Conservation (phyloP, 2,329 filamentous ascomycete genomes). For the Hypoxylon sp. region DNA sequence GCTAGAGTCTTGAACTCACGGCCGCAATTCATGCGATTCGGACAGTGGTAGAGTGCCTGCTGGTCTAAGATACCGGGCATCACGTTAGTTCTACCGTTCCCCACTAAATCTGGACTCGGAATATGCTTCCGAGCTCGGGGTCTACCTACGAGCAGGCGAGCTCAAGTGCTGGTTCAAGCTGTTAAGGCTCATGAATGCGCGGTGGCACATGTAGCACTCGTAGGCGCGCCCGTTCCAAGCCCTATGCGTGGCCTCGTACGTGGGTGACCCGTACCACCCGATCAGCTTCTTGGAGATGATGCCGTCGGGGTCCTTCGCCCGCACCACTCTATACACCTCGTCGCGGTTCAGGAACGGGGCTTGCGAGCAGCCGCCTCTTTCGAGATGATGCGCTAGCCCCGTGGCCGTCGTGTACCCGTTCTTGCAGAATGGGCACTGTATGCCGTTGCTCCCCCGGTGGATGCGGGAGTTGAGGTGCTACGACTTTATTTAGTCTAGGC, state of each 20-base stretch:
- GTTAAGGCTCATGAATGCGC: conserved; percentile 3
- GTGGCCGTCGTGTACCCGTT: conserved; percentile 27
- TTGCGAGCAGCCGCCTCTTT: conserved; percentile 21
- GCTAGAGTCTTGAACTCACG: conserved; percentile 59
- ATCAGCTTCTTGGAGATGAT: conserved; percentile 35
- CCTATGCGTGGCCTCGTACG: conserved; percentile 32
- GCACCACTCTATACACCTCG: conserved; percentile 23
- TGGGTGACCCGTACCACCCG: conserved; percentile 28
- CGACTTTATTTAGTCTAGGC: background rate
- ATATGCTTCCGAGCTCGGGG: background rate
- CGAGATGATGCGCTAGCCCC: conserved; percentile 35
- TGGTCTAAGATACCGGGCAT: conserved; percentile 26
- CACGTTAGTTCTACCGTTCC: background rate
- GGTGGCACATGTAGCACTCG: conserved; percentile 46
- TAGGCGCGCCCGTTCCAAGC: conserved; percentile 38
- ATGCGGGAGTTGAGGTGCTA: conserved; percentile 28
- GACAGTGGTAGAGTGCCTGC: conserved; percentile 42
- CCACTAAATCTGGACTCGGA: background rate
- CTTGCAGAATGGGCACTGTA: conserved; percentile 32
- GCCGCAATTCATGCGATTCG: conserved; percentile 36
- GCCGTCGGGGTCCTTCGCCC: conserved; percentile 24
- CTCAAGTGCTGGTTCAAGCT: conserved; percentile 38
- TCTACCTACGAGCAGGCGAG: conserved; percentile 37
- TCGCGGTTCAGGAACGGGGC: conserved; percentile 40
- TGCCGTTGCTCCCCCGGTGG: conserved; percentile 23